Percentiles rank a stretch among this genome's conserved stretches.
These are phyloP conservation scores for Colletotrichum tamarilloi DNA, from an alignment of 2,329 filamentous ascomycete genomes.

Conservation along the genomic window DNA sequence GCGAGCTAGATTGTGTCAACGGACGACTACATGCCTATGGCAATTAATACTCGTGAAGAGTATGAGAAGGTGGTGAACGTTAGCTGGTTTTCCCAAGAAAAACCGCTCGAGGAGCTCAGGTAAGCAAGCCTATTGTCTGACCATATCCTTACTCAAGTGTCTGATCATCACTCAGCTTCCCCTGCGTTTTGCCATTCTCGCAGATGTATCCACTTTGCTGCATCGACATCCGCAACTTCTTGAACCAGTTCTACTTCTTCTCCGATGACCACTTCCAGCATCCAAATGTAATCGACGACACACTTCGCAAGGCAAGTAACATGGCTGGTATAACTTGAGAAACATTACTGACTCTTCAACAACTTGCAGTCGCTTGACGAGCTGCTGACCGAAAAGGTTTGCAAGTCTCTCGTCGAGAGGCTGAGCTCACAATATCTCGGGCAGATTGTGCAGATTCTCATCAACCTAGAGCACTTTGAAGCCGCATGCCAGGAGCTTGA, in stretches of 20 bases:
- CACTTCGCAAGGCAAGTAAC: slow-evolving; percentile 75
- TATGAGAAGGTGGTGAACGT: slow-evolving; percentile 97
- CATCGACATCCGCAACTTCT: slow-evolving; percentile 96
- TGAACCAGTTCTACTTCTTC: slow-evolving; percentile 99
- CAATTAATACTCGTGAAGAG: slow-evolving; percentile 88
- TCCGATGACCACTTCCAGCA: slow-evolving; percentile 96
- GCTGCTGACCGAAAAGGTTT: slow-evolving; percentile 92
- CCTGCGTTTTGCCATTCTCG: slow-evolving; percentile 95
- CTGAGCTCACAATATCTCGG: slow-evolving; percentile 93
- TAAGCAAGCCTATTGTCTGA: slow-evolving; percentile 51
- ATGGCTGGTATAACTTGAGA: neutral
- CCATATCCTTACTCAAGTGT: neutral
- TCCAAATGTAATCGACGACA: slow-evolving; percentile 89
- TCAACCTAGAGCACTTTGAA: slow-evolving; percentile 97
- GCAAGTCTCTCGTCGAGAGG: slow-evolving; percentile 87
- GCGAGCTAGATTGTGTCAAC: slow-evolving; percentile 76
- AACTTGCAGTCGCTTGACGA: slow-evolving; percentile 82
- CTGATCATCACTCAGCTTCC: slow-evolving; percentile 71
- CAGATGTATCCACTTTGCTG: slow-evolving; percentile 99
- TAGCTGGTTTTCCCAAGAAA: slow-evolving; percentile 94
- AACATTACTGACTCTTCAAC: neutral
- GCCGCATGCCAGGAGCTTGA: slow-evolving; percentile 92
- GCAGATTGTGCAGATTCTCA: slow-evolving; percentile 98
- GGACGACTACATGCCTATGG: slow-evolving; percentile 99
- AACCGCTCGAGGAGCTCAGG: slow-evolving; percentile 78